Base-by-base conservation (phyloP, 2,329 filamentous ascomycete genomes). In the Penicillium sp. region DNA sequence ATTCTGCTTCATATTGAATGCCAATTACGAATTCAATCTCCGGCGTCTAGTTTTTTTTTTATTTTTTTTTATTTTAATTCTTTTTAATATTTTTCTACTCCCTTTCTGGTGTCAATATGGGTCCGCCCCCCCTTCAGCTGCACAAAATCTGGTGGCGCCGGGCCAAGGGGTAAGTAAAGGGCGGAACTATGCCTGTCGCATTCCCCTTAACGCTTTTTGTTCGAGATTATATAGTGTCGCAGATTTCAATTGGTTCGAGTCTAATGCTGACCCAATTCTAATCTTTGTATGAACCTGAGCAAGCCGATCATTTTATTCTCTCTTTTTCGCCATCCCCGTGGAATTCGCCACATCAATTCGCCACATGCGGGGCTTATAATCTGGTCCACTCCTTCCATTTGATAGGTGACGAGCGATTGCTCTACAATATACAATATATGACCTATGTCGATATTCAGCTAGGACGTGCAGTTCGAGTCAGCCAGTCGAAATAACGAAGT, bases 81-180 rank as follows among this genome's bases (percentile, higher is more conserved):
- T 1, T 3, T 15, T 23, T 21, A 2, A 3, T 31, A 2, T 21
- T 43, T 41, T 44, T 19, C 15, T 21, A 45, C 60, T 61, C 63
- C 60, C 60, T 65, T 63, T 61, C 54, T 58, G 41, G 56, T 57
- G 55, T 45, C 11, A 2, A 46, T 44, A 36, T 54, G 59, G 63
- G 60, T 59, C 58, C 27, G 23, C 36, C 16, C 58, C 27, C 40
- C 13, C 29, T 41, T 47, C 58, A 59, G 58, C 62, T 64, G 58
- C 60, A 60, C 40, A 57, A 57, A 59, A 64, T 64, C 34, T n/a
- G 21, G 51, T 38, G 53, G 55, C 47, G 52, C 21, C 21, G 16
- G 39, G 50, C 59, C 15, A 47, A 59, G 50, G 57, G 49, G 50
- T 45, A 44, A 25, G 29, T 19, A 25, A 44, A 44, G 16, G 38